These are phyloP conservation scores for Cucurbita moschata DNA, from an alignment of 306 rosid species.

Conservation along the genomic window DNA sequence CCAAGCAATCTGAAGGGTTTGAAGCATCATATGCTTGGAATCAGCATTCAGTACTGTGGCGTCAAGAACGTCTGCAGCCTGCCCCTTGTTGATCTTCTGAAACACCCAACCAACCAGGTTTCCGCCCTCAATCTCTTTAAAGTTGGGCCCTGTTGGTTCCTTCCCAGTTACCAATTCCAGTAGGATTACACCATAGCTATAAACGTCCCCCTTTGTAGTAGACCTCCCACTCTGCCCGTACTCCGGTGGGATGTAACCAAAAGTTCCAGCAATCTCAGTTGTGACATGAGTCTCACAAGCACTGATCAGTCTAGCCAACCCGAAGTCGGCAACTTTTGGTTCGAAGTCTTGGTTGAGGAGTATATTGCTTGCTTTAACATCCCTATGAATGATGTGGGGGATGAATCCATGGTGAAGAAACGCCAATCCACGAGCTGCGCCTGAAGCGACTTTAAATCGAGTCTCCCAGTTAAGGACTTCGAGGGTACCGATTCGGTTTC, in stretches of 20 bases:
- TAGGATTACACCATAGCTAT: conserved; percentile 83
- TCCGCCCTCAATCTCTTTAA: conserved; percentile 90
- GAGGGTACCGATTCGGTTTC: conserved; percentile 68
- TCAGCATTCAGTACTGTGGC: conserved; percentile 50
- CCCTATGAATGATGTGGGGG: conserved; percentile 96
- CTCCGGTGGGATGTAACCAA: conserved; percentile 97
- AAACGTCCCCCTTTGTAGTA: conserved; percentile 82
- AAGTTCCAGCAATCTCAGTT: conserved; percentile 93
- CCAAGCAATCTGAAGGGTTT: conserved; percentile 62
- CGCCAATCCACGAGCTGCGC: conserved; percentile 72
- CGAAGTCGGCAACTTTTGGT: conserved; percentile 89
- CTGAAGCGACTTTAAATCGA: conserved; percentile 59
- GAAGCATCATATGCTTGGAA: conserved; percentile 76
- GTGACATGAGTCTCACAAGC: conserved; percentile 91
- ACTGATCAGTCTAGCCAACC: conserved; percentile 82
- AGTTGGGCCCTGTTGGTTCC: conserved; percentile 93
- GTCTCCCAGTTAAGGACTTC: conserved; percentile 76
- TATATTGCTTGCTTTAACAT: conserved; percentile 86
- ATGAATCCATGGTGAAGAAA: conserved; percentile 87
- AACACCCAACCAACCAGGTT: conserved; percentile 92
- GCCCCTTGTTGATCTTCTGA: conserved; percentile 64
- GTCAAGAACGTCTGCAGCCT: conserved; percentile 71
- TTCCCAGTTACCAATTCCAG: conserved; percentile 86
- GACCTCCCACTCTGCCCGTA: conserved; percentile 95
- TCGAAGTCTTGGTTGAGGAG: conserved; percentile 74